Evolutionary conservation across 23 red algal genomes (phyloP).

Genomic region (Gracilaria domingensis): DNA sequence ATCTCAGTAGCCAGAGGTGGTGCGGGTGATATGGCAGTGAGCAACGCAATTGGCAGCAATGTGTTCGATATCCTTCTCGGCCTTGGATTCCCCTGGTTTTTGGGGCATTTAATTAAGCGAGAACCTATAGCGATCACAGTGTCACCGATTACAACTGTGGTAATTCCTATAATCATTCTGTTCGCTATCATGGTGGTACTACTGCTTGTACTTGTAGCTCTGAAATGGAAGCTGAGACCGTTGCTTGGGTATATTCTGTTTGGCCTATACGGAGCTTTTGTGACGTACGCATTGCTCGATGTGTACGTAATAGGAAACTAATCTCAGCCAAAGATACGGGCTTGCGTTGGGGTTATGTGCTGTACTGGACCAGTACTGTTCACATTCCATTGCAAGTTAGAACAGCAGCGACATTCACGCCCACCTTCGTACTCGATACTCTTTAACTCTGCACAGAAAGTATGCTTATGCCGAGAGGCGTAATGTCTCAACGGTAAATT

Average conservation of each 20-base stretch:
- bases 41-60: slow-evolving; percentile 83
- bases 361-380: background rate
- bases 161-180: slow-evolving; percentile 79
- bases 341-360: background rate
- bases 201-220: slow-evolving; percentile 20
- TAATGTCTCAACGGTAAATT: background rate
- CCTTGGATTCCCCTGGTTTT: slow-evolving; percentile 79
- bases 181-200: slow-evolving; percentile 68
- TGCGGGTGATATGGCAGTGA: slow-evolving; percentile 75
- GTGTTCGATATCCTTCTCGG: slow-evolving; percentile 74
- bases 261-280: slow-evolving; percentile 59
- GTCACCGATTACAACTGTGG: slow-evolving; percentile 67
- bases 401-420: background rate
- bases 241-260: slow-evolving; percentile 70
- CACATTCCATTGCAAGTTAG: background rate
- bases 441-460: slow-evolving; percentile 7
- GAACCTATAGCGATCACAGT: slow-evolving; percentile 50
- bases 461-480: background rate
- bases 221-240: slow-evolving; percentile 75
- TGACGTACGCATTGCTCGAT: slow-evolving; percentile 69
- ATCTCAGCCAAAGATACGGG: background rate
- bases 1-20: slow-evolving; percentile 68
- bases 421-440: background rate
- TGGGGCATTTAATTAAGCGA: slow-evolving; percentile 48
- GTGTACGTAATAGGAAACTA: slow-evolving; percentile 44